Conservation (phyloP, 2,329 filamentous ascomycete species). For the Xylariaceae sp. region DNA sequence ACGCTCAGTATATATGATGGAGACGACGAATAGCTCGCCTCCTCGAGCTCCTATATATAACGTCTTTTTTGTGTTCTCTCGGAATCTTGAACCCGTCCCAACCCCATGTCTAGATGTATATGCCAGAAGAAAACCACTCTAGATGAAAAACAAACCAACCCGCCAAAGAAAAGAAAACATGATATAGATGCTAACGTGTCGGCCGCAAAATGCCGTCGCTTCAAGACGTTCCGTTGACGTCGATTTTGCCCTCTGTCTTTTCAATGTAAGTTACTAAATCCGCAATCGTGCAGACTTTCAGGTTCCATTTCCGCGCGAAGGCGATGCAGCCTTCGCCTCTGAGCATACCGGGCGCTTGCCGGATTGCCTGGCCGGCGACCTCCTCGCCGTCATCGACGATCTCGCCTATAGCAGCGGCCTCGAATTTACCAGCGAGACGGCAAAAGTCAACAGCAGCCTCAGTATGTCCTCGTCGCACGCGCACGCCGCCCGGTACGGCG, state of each 20-base stretch:
- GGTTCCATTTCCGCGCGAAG: constrained; percentile 82
- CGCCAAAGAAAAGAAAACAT: no score
- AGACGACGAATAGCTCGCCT: no score
- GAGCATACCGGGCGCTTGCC: constrained; percentile 78
- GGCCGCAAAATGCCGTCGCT: not conserved
- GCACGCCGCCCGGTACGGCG: constrained; percentile 72
- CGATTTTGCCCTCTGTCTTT: constrained; percentile 61
- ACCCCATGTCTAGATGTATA: no score
- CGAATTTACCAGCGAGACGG: constrained; percentile 69
- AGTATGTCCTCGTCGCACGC: constrained; percentile 77
- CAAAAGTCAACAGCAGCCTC: constrained; percentile 93
- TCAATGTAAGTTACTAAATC: constrained; percentile 78
- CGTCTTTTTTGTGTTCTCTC: no score
- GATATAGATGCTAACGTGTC: not conserved
- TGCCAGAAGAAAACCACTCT: no score
- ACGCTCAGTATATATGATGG: no score
- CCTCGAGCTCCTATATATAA: no score
- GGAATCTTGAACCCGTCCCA: no score
- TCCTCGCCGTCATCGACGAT: constrained; percentile 80
- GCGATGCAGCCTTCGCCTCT: constrained; percentile 78
- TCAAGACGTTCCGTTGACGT: constrained; percentile 37
- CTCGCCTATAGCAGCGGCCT: constrained; percentile 83
- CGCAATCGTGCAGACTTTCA: constrained; percentile 94
- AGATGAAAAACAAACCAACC: not conserved
- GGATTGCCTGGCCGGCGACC: constrained; percentile 61